phyloP scores from a whole-genome alignment of 306 rosid genomes.

The Ceratonia siliqua region DNA sequence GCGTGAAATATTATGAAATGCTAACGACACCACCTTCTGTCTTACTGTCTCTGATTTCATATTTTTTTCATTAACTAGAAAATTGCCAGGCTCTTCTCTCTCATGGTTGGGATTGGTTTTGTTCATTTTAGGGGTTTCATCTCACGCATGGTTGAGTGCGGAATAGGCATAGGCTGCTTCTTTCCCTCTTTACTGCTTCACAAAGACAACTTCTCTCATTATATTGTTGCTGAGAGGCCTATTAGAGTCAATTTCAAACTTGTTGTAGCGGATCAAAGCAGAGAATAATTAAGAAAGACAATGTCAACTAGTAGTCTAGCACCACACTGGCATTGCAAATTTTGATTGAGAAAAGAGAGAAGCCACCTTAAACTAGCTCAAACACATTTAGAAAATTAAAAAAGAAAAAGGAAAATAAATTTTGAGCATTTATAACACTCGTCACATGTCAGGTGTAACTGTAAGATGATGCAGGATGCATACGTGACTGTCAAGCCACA shows the following conservation, averaged over 20 bases:
- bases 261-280: not conserved
- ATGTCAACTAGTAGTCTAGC: not conserved
- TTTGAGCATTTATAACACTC: not conserved
- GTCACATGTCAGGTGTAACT: constrained; percentile 3
- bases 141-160: too few relatives aligned
- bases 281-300: not conserved
- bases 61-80: not conserved
- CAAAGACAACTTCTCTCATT: not conserved
- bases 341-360: not conserved
- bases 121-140: not conserved
- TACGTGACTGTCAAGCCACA: not conserved
- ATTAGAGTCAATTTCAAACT: not conserved
- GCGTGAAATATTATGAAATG: not conserved
- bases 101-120: not conserved
- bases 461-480: not conserved
- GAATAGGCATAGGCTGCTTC: not conserved
- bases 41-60: not conserved
- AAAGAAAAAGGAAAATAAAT: too few relatives aligned
- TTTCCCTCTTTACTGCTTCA: not conserved
- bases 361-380: not conserved
- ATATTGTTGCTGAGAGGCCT: not conserved
- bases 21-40: not conserved
- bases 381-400: not conserved
- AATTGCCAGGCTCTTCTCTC: not conserved
- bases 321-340: not conserved